Evolutionary conservation across 2,329 filamentous ascomycete species (phyloP), one percentile per base, ranked within the genome.

Genomic region (Fusarium sp.): DNA sequence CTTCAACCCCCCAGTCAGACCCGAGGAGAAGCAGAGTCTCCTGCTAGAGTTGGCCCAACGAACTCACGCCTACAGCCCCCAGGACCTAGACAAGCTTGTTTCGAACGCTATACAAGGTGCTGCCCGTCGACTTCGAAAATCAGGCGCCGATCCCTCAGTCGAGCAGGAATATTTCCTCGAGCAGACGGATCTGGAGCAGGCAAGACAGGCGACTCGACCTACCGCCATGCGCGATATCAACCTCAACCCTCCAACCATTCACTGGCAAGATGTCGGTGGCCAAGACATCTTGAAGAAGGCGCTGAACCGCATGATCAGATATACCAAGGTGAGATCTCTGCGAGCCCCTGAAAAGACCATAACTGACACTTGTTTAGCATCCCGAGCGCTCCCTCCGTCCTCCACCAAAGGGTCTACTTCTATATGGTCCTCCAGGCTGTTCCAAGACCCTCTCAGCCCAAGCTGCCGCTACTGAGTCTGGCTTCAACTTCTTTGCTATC

Each of bases 361-460:
- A 10, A 45, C 70, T 78, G 54, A 80, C 37, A 5, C 17, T 40
- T 40, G 1, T 12, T 56, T 15, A 78, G 79, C 71, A 80, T 62
- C 80, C 82, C 6, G 82, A 83, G 30, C 77, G 80, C 63, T 81
- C 85, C 68, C 84, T 87, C 58, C 84, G 82, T 27, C 88, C 88
- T 35, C 91, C 92, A 0, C 92, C 92, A 65, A 97, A 96, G 79
- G 95, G 95, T 1, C 90, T 98, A 17, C 87, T 98, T 8, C 88
- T 98, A 4, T 98, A 98, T 81, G 96, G 96, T 0, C 96, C 96
- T 0, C 96, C 96, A 0, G 96, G 96, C 4, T 98, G 96, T 84
- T 97, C 95, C 73, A 98, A 98, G 84, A 98, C 96, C 0, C 90
- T 98, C 81, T 95, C 92, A 0, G 96, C 96, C 0, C 95, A 97